These are phyloP conservation scores for Elongisporangium undulatum DNA, from an alignment of 352 stramenopile species.

Conservation along the genomic window DNA sequence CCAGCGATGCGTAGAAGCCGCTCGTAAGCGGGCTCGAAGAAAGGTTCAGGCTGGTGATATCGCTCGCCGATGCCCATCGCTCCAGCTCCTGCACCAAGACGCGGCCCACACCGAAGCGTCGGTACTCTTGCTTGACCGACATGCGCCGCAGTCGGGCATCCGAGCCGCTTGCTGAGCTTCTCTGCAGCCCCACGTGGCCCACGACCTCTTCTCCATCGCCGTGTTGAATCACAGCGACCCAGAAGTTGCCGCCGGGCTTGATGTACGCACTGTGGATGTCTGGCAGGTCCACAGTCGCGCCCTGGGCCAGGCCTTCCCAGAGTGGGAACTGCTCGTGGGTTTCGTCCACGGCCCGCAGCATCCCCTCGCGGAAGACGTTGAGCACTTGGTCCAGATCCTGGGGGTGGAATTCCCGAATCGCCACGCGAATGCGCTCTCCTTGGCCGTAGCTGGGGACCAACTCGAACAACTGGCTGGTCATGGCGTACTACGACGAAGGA, in stretches of 20 bases:
- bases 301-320: too few species aligned
- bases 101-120: constrained; percentile 20
- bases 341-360: too few species aligned
- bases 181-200: constrained; percentile 15
- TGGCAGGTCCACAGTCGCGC: constrained; percentile 16
- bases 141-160: constrained; percentile 29
- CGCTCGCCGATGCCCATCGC: constrained; percentile 15
- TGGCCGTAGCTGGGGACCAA: not conserved
- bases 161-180: not conserved
- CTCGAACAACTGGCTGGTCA: not conserved
- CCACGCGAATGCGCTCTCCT: not conserved
- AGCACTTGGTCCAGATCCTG: constrained; percentile 16
- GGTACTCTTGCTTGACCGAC: constrained; percentile 22
- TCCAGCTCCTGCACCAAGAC: constrained; percentile 22
- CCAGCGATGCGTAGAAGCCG: constrained; percentile 7
- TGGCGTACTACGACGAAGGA: not conserved
- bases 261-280: constrained; percentile 17
- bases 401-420: constrained; percentile 14
- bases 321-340: too few species aligned
- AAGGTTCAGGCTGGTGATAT: constrained; percentile 11
- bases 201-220: constrained; percentile 6
- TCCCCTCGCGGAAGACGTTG: constrained; percentile 24
- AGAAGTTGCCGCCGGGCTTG: constrained; percentile 18
- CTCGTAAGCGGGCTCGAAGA: constrained; percentile 14
- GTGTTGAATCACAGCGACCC: constrained; percentile 8